These are phyloP conservation scores for Didymella keratinophila DNA, from an alignment of 2,329 filamentous ascomycete species.

Conservation along the genomic window DNA sequence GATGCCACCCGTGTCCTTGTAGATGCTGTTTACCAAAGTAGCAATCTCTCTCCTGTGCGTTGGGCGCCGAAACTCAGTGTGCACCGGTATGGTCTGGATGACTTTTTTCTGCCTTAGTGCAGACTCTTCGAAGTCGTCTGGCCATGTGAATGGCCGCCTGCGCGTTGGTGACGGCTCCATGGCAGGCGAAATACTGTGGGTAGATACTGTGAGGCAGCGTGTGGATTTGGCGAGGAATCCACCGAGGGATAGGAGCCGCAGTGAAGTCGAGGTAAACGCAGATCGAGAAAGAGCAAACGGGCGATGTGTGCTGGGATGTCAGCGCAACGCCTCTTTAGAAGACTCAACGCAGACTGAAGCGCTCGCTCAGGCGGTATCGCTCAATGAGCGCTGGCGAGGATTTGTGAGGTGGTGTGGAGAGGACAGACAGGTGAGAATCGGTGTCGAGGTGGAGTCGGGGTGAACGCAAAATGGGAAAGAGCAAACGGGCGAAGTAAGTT, in stretches of 20 bases:
- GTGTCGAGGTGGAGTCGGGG: conserved; percentile 7
- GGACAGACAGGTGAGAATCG: background rate
- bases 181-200: no score
- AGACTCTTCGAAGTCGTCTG: conserved; percentile 8
- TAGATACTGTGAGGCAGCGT: background rate
- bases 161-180: no score
- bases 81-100: conserved; percentile 25
- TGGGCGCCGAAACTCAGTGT: conserved; percentile 28
- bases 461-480: background rate
- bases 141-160: conserved; percentile 6
- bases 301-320: background rate
- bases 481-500: background rate
- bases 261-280: conserved; percentile 7
- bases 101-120: conserved; percentile 7
- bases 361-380: background rate
- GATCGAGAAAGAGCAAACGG: background rate
- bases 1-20: conserved; percentile 30
- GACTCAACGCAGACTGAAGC: background rate
- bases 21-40: conserved; percentile 24
- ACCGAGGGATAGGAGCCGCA: background rate
- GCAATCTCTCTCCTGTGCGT: conserved; percentile 26
- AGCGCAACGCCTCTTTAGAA: background rate
- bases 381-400: background rate
- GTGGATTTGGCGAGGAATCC: background rate
- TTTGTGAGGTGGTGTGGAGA: background rate